Base-by-base conservation (phyloP, 345 rosid genomes). In the Bretschneidera sinensis region DNA sequence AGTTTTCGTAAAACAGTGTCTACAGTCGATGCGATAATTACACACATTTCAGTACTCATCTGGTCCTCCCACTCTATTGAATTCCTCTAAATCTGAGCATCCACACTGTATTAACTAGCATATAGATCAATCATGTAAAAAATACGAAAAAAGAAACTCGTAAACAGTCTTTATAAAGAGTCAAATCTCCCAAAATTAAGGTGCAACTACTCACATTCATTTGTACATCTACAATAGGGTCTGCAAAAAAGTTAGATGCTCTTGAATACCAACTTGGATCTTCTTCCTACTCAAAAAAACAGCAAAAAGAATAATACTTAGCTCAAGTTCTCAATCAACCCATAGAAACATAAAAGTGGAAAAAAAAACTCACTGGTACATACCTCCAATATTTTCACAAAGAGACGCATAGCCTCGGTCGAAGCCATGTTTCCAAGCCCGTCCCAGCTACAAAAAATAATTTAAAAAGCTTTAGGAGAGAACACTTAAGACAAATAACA, bases 361-460 rank as follows among this genome's bases (percentile, higher is more conserved):
- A 54, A n/a, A n/a, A n/a, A 65, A 54, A 58, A 25, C 17, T 25
- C 62, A 68, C 21, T 58, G 64, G 65, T 24, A 43, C 43, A 65
- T 57, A 91, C 99, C 99, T 95, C 99, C 69, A 95, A 72, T 71
- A 95, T 87, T 78, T 95, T 95, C 80, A 91, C 98, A 80, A 95
- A 95, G 43, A 95, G 97, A 58, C 98, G 96, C 99, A 95, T 95
- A 43, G 98, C 98, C 81, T 95, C 99, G 21, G 96, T 75, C 55
- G 96, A 70, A 25, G 83, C 86, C 99, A 95, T 95, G 74, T 81
- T 80, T 68, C 90, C 98, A 16, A 95, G 96, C 57, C 83, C 92
- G 76, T 95, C 84, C 99, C 99, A 95, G 77, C 99, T 95, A 79
- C 78, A 73, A 17, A 68, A n/a, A 43, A 57, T 24, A 48, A 72